Evolutionary conservation across 2,329 filamentous ascomycete species (phyloP).

Genomic region (Cryphonectria radicalis): DNA sequence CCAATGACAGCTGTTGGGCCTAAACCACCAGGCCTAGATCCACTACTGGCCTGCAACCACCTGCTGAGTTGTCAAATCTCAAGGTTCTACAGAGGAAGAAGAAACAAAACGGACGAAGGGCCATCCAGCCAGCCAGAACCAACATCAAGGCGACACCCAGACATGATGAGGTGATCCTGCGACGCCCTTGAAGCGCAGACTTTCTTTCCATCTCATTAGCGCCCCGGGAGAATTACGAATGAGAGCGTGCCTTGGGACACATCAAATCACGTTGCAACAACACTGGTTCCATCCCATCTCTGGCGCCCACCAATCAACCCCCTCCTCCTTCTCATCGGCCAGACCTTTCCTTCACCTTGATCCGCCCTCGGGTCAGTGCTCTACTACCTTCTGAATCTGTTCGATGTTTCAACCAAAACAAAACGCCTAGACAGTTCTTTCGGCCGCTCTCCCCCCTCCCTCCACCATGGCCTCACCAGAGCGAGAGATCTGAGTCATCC

Average conservation of each 20-base stretch:
- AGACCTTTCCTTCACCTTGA: neutral
- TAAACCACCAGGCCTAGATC: neutral
- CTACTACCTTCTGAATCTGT: neutral
- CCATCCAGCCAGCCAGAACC: neutral
- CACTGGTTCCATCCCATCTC: conserved; percentile 12
- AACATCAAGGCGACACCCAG: neutral
- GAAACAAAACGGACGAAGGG: neutral
- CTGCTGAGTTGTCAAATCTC: neutral
- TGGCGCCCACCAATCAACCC: neutral
- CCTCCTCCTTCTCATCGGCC: neutral
- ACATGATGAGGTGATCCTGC: neutral
- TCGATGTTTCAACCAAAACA: conserved; percentile 14
- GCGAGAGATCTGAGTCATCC: neutral
- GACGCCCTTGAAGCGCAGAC: neutral
- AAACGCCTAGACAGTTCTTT: neutral
- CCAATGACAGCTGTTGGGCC: conserved; percentile 6
- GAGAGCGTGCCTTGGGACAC: neutral
- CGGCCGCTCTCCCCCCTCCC: neutral
- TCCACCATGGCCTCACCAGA: neutral
- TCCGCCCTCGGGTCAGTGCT: neutral
- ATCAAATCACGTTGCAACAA: neutral
- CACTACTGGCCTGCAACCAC: neutral
- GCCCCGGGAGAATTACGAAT: neutral
- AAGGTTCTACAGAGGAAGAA: neutral
- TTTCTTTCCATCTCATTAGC: neutral